Conservation (phyloP, 768 basidiomycete species). For the Hemileccinum rubropunctum region DNA sequence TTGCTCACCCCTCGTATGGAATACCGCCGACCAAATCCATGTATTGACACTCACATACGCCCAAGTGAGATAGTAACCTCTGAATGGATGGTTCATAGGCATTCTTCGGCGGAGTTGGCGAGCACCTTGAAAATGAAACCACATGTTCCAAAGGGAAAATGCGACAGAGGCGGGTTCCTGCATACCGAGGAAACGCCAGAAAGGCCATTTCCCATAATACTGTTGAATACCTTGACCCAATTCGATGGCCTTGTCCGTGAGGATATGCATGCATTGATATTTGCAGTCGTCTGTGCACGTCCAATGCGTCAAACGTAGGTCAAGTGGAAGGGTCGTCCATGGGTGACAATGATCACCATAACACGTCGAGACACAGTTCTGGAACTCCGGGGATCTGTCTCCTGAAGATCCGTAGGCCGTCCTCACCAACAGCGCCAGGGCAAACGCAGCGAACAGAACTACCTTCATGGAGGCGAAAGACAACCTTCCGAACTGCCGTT, state of each 20-base stretch:
- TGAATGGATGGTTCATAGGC: conserved; percentile 64
- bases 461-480: conserved; percentile 14
- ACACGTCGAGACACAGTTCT: conserved; percentile 38
- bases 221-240: conserved; percentile 56
- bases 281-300: conserved; percentile 85
- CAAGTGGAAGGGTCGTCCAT: conserved; percentile 43
- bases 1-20: conserved; percentile 84
- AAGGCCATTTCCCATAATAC: conserved; percentile 97
- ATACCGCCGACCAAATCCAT: conserved; percentile 90
- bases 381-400: conserved; percentile 35
- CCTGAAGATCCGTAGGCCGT: conserved; percentile 27
- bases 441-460: conserved; percentile 7
- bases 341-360: conserved; percentile 29
- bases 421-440: conserved; percentile 13
- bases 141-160: conserved; percentile 87
- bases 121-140: conserved; percentile 65
- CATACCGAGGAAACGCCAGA: conserved; percentile 82
- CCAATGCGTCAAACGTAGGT: conserved; percentile 76
- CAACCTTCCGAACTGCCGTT: not conserved
- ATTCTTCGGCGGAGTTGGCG: conserved; percentile 45
- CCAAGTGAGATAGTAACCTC: conserved; percentile 62
- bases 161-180: conserved; percentile 93
- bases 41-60: conserved; percentile 77
- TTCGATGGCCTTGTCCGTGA: conserved; percentile 57
- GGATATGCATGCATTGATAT: conserved; percentile 82